Evolutionary conservation across 371 early-diverging fungal genomes (phyloP).

Genomic region (Rhizomucor miehei): DNA sequence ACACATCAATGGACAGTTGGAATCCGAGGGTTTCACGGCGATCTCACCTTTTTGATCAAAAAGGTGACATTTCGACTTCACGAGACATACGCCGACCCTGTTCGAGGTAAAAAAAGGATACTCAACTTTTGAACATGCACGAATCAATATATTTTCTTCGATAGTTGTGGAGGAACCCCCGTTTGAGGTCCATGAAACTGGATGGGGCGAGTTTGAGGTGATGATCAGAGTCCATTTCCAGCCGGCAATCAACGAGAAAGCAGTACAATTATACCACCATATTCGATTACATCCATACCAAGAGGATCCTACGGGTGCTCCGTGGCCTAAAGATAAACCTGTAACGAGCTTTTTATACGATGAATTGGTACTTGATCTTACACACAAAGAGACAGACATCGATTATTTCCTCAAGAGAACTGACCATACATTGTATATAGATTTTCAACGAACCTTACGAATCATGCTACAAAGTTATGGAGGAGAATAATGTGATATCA

Average conservation of each 20-base stretch:
- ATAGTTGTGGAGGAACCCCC: constrained; percentile 80
- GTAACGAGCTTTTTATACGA: constrained; percentile 78
- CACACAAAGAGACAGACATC: not conserved
- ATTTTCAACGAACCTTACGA: constrained; percentile 90
- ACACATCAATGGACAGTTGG: constrained; percentile 88
- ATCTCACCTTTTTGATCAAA: constrained; percentile 80
- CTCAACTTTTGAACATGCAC: not conserved
- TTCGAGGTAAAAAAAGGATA: constrained; percentile 56
- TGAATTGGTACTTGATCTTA: constrained; percentile 66
- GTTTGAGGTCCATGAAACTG: constrained; percentile 92
- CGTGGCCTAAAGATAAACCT: constrained; percentile 75
- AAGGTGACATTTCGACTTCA: constrained; percentile 95
- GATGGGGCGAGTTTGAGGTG: constrained; percentile 99
- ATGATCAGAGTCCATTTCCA: constrained; percentile 88
- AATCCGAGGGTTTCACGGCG: constrained; percentile 83
- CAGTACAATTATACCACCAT: constrained; percentile 80
- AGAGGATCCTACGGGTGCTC: constrained; percentile 59
- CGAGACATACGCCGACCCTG: constrained; percentile 90
- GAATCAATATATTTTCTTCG: not conserved
- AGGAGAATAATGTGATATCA: constrained; percentile 50
- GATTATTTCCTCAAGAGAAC: not conserved
- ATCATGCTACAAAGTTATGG: constrained; percentile 68
- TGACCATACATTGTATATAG: constrained; percentile 29
- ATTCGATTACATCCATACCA: constrained; percentile 79
- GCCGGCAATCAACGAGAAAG: constrained; percentile 74